Percentiles rank a stretch among this genome's conserved stretches.
Conservation (phyloP, 2,329 filamentous ascomycete genomes). For the Magnaporthiopsis poae region DNA sequence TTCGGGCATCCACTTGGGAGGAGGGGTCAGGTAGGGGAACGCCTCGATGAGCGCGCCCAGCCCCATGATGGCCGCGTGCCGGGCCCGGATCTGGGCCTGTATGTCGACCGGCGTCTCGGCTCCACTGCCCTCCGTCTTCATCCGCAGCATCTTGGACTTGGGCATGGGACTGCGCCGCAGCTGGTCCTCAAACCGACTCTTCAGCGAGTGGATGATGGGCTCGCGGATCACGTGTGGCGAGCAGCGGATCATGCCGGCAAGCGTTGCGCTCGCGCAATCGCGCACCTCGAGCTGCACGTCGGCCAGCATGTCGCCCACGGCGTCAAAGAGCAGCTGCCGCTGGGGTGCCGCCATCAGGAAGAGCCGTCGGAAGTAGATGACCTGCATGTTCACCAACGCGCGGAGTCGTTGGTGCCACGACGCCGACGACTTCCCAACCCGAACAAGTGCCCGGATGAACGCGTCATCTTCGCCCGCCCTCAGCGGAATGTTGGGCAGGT, state of each 20-base stretch:
- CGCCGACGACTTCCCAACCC: conserved; percentile 70
- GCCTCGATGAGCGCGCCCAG: conserved; percentile 86
- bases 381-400: conserved; percentile 95
- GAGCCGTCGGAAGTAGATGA: conserved; percentile 91
- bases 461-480: conserved; percentile 71
- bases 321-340: conserved; percentile 73
- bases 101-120: conserved; percentile 41
- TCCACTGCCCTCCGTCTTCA: conserved; percentile 40
- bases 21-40: conserved; percentile 90
- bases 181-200: conserved; percentile 66
- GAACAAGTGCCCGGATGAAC: conserved; percentile 78
- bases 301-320: conserved; percentile 89
- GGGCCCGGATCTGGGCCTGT: conserved; percentile 66
- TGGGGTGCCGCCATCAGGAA: conserved; percentile 72
- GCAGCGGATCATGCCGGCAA: conserved; percentile 96
- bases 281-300: conserved; percentile 90
- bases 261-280: conserved; percentile 78
- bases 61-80: conserved; percentile 86
- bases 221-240: conserved; percentile 73
- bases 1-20: conserved; percentile 87
- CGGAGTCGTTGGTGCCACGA: conserved; percentile 95
- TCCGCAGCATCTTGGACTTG: conserved; percentile 55
- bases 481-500: conserved; percentile 79
- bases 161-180: conserved; percentile 81
- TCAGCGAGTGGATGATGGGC: conserved; percentile 65